Evolutionary conservation across 2,329 filamentous ascomycete genomes (phyloP).

Genomic region (Tolypocladium inflatum): DNA sequence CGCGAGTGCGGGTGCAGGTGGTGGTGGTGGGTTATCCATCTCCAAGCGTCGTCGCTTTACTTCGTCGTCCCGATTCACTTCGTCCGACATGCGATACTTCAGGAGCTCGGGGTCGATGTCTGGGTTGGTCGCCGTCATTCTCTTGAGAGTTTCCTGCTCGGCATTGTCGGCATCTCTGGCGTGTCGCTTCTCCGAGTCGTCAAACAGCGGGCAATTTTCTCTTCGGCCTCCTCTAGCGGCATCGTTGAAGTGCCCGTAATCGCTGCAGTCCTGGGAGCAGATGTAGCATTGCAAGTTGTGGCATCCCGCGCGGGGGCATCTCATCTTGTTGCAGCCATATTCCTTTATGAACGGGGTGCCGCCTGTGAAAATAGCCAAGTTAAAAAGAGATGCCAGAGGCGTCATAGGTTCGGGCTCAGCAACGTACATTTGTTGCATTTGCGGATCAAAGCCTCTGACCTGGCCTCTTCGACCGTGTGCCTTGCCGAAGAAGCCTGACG

Average conservation of each 20-base stretch:
- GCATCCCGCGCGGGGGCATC: slow-evolving; percentile 48
- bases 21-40: not conserved
- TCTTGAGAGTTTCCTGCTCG: slow-evolving; percentile 45
- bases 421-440: slow-evolving; percentile 56
- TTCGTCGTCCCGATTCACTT: slow-evolving; percentile 33
- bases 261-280: slow-evolving; percentile 53
- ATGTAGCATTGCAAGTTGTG: slow-evolving; percentile 55
- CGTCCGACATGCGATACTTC: slow-evolving; percentile 48
- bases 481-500: slow-evolving; percentile 46
- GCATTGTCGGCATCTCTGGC: slow-evolving; percentile 53
- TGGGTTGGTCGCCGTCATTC: slow-evolving; percentile 49
- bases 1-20: not conserved
- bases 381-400: not conserved
- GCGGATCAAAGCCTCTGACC: slow-evolving; percentile 70
- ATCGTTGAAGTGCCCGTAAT: slow-evolving; percentile 65
- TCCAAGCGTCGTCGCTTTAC: not conserved
- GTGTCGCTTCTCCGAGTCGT: slow-evolving; percentile 51
- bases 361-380: slow-evolving; percentile 27
- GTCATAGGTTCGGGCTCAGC: too few relatives aligned
- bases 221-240: slow-evolving; percentile 30
- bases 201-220: slow-evolving; percentile 59
- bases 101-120: slow-evolving; percentile 47
- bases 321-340: slow-evolving; percentile 76
- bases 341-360: slow-evolving; percentile 72
- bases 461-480: slow-evolving; percentile 70